Conservation (phyloP, 1,284 basidiomycete species). For the Melanopsichium pennsylvanicum region DNA sequence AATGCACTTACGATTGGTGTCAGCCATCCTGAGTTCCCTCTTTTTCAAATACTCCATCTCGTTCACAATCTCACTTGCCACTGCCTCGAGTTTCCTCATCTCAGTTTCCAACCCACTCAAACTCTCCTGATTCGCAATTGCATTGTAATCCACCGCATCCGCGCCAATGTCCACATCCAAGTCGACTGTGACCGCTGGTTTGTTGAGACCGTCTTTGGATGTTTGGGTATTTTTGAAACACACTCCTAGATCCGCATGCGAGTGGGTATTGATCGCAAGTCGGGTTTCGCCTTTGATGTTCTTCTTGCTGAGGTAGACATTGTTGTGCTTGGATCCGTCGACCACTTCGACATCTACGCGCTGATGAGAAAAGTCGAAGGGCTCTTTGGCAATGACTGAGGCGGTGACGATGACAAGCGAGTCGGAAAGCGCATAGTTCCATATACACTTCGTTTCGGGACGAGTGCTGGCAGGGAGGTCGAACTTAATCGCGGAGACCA, state of each 20-base stretch:
- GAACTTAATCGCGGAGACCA: constrained; percentile 58
- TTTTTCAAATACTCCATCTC: constrained; percentile 91
- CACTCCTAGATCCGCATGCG: constrained; percentile 91
- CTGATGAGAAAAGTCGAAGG: constrained; percentile 42
- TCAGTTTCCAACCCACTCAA: constrained; percentile 94
- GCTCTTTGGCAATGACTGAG: constrained; percentile 74
- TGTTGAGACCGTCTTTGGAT: background rate
- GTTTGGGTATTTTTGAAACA: constrained; percentile 78
- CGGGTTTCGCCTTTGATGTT: constrained; percentile 88
- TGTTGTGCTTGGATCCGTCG: constrained; percentile 84
- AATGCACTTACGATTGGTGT: constrained; percentile 89
- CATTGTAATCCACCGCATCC: constrained; percentile 98
- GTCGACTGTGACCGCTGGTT: constrained; percentile 71
- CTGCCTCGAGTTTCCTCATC: constrained; percentile 94
- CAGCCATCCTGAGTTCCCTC: constrained; percentile 86
- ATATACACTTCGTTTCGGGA: constrained; percentile 59
- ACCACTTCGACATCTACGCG: constrained; percentile 87
- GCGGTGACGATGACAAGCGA: constrained; percentile 78
- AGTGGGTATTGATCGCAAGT: constrained; percentile 91
- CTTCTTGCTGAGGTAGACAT: constrained; percentile 89
- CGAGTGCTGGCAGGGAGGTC: constrained; percentile 45
- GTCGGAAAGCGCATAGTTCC: constrained; percentile 65
- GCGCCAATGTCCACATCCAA: constrained; percentile 97
- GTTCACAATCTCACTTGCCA: constrained; percentile 92
- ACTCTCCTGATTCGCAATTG: constrained; percentile 97